phyloP scores from a whole-genome alignment of 345 rosid species.

The Hibiscus mutabilis region DNA sequence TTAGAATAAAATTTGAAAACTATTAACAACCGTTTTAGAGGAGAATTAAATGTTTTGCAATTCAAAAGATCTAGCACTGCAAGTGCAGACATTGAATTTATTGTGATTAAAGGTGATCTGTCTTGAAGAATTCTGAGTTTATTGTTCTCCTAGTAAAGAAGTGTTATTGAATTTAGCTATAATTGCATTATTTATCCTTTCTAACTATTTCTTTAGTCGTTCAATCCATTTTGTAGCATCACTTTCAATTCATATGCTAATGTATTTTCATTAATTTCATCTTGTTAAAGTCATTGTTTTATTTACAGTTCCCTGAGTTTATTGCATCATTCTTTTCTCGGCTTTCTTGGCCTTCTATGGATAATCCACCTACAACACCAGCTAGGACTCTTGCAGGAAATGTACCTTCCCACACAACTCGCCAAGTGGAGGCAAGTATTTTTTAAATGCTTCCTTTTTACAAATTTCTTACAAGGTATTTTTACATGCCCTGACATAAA shows the following conservation, averaged over 20 bases:
- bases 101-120: not conserved
- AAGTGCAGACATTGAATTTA: not conserved
- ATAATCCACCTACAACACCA: conserved; percentile 48
- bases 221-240: not conserved
- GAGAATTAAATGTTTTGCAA: not conserved
- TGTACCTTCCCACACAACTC: conserved; percentile 47
- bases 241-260: not conserved
- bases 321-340: conserved; percentile 56
- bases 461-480: not conserved
- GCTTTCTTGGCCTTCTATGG: conserved; percentile 56
- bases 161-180: not conserved
- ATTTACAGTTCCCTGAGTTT: conserved; percentile 64
- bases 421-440: conserved; percentile 55
- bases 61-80: not conserved
- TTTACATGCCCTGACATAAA: not conserved
- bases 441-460: conserved; percentile 6
- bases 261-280: not conserved
- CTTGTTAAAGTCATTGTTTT: conserved; percentile 8
- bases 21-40: not conserved
- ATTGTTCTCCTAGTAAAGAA: not conserved
- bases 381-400: conserved; percentile 41
- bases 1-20: not conserved
- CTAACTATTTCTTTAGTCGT: not conserved
- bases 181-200: not conserved
- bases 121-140: not conserved